Evolutionary conservation across 345 rosid genomes (phyloP), one percentile per base, ranked within the genome.

Genomic region (Psidium guajava): DNA sequence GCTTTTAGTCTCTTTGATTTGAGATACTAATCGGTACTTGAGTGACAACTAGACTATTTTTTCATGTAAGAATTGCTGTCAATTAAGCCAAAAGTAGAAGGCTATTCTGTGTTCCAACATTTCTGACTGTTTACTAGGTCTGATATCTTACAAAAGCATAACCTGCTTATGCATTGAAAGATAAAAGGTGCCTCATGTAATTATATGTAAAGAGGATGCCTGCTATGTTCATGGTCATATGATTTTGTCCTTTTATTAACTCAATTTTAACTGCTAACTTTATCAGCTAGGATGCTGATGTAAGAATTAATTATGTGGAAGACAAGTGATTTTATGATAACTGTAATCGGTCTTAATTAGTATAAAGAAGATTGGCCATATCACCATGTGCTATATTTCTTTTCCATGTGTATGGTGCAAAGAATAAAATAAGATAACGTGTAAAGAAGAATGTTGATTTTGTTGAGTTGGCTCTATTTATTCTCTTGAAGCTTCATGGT

Each of bases 401-500:
- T 18, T 61, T 69, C 47, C 47, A 36, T 36, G 47, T 36, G 0
- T 69, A 32, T 36, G 80, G 47, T 44, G 25, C 47, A 69, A 69
- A 24, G 10, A 18, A 69, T 36, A 0, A 36, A 69, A 36, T 36
- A 36, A 18, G 24, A 36, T 36, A 69, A 9, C 3, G 2, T 69
- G 13, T 11, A 1, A 69, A 69, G 0, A 69, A 69, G 40, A 69
- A 69, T 32, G 18, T 69, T 69, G 80, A 69, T 69, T 32, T 69
- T 69, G 77, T 69, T 69, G 80, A 36, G 0, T 2, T 36, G 55
- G 53, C 28, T 50, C 44, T 84, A 8, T 27, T 54, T 86, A 21
- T 85, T 86, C 86, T 88, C 84, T 85, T 86, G 84, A 87, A 93
- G 95, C 96, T 96, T 97, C 50, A 93, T 97, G 97, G 92, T 97